A percentile compares a stretch with the other conserved stretches of the same genome.
phyloP scores from a whole-genome alignment of 2,329 filamentous ascomycete genomes.

The Pseudogymnoascus pannorum region DNA sequence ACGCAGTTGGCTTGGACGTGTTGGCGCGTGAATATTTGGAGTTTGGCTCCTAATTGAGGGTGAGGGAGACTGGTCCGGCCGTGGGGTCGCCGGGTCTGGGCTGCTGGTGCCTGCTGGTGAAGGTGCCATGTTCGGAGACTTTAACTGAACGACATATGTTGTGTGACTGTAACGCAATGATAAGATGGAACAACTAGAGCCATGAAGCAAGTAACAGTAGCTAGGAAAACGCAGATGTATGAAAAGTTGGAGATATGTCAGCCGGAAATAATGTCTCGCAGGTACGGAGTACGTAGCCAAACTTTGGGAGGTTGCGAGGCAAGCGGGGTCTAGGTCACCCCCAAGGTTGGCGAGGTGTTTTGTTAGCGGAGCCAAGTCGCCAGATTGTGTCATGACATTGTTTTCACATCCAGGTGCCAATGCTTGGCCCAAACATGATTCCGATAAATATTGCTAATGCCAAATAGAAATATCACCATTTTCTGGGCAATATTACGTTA shows the following conservation, averaged over 20 bases:
- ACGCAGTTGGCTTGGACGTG: constrained; percentile 24
- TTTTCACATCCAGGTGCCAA: constrained; percentile 2
- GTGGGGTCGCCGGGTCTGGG: neutral
- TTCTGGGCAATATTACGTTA: neutral
- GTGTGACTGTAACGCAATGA: constrained; percentile 1
- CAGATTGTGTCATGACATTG: constrained; percentile 2
- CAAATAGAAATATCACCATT: neutral
- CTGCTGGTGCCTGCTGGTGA: neutral
- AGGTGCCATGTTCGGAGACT: constrained; percentile 1
- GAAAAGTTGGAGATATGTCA: neutral
- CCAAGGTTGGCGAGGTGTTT: constrained; percentile 7
- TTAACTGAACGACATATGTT: constrained; percentile 5
- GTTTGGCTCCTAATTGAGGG: neutral
- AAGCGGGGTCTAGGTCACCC: constrained; percentile 7
- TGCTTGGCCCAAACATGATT: neutral
- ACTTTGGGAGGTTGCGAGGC: neutral
- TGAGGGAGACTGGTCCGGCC: neutral
- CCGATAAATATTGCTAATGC: constrained; percentile 4
- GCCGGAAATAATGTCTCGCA: neutral
- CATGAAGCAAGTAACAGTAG: neutral
- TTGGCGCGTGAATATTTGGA: constrained; percentile 19
- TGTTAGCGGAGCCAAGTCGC: constrained; percentile 4
- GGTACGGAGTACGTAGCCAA: neutral
- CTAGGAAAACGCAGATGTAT: neutral
- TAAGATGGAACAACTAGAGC: constrained; percentile 4